These are phyloP conservation scores for Coprinellus micaceus DNA, from an alignment of 768 basidiomycete genomes.

Conservation along the genomic window DNA sequence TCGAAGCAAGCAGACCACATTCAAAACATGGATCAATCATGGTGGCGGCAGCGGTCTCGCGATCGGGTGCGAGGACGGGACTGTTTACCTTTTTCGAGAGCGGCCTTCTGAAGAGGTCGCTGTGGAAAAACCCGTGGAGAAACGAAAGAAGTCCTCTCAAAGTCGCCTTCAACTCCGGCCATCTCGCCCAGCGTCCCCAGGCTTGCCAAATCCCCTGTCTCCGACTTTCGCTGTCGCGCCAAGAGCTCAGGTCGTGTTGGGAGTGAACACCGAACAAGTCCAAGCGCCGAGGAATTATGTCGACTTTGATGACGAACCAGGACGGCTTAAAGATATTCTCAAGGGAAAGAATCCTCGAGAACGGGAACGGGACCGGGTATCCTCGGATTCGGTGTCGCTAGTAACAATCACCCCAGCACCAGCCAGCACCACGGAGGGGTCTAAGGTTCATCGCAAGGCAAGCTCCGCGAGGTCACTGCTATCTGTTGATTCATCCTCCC, in stretches of 20 bases:
- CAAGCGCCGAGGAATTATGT: conserved; percentile 78
- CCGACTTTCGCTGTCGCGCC: conserved; percentile 49
- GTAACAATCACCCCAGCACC: conserved; percentile 19
- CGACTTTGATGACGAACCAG: conserved; percentile 79
- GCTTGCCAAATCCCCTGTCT: conserved; percentile 13
- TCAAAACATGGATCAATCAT: conserved; percentile 25
- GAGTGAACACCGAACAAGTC: conserved; percentile 62
- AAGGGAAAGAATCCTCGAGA: conserved; percentile 49
- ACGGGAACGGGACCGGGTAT: conserved; percentile 20
- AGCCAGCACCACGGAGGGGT: conserved; percentile 22
- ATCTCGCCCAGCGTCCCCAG: conserved; percentile 28
- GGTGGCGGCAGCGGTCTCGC: conserved; percentile 23
- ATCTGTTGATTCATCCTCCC: conserved; percentile 41
- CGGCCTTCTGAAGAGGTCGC: conserved; percentile 4
- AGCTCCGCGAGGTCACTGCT: conserved; percentile 40
- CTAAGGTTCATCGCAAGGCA: conserved; percentile 21
- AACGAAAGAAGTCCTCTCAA: conserved; percentile 6
- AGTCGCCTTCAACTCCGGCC: conserved; percentile 33
- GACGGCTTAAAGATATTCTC: conserved; percentile 70
- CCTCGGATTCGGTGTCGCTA: conserved; percentile 22
- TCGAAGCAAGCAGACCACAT: conserved; percentile 25
- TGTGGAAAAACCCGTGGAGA: conserved; percentile 14
- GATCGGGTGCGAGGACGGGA: conserved; percentile 42
- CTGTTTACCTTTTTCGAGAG: conserved; percentile 38
- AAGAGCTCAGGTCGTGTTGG: conserved; percentile 53